Evolutionary conservation across 176 grass and related monocot genomes (phyloP).

Genomic region (Avena sativa): DNA sequence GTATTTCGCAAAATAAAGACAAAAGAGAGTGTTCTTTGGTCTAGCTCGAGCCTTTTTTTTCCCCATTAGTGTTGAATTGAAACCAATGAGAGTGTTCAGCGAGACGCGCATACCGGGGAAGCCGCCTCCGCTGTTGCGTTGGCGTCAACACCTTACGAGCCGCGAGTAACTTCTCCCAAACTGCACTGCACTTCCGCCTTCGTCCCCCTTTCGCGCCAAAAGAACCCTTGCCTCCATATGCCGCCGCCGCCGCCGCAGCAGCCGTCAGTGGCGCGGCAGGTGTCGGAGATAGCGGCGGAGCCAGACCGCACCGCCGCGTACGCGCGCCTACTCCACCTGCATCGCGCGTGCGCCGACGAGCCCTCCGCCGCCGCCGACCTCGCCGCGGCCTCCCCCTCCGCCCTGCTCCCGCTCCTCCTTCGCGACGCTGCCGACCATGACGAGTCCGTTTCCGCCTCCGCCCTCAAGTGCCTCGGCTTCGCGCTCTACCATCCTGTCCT

Average conservation of each 20-base stretch:
- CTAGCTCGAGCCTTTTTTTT: too few species aligned
- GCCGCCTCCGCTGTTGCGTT: background rate
- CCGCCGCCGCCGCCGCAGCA: slow-evolving; percentile 41
- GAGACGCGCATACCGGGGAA: background rate
- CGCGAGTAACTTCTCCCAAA: background rate
- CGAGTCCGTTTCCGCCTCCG: slow-evolving; percentile 48
- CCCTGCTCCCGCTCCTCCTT: slow-evolving; percentile 61
- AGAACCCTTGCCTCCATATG: slow-evolving; percentile 48
- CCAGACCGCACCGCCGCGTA: slow-evolving; percentile 60
- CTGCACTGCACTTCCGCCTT: background rate
- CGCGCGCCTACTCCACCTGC: slow-evolving; percentile 61
- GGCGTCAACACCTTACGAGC: background rate
- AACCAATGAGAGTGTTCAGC: background rate
- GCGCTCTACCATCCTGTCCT: slow-evolving; percentile 79
- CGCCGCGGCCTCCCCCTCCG: slow-evolving; percentile 43
- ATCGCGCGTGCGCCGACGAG: slow-evolving; percentile 60
- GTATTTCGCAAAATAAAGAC: too few species aligned
- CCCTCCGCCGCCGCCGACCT: slow-evolving; percentile 60
- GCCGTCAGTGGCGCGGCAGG: slow-evolving; percentile 40
- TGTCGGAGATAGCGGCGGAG: slow-evolving; percentile 54
- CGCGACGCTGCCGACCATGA: slow-evolving; percentile 48
- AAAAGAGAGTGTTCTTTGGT: too few species aligned
- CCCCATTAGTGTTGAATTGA: too few species aligned
- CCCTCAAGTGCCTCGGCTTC: slow-evolving; percentile 88
- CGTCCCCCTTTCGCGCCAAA: slow-evolving; percentile 43